Base-by-base conservation (phyloP, 1,284 basidiomycete species). In the Apiotrichum domesticum region DNA sequence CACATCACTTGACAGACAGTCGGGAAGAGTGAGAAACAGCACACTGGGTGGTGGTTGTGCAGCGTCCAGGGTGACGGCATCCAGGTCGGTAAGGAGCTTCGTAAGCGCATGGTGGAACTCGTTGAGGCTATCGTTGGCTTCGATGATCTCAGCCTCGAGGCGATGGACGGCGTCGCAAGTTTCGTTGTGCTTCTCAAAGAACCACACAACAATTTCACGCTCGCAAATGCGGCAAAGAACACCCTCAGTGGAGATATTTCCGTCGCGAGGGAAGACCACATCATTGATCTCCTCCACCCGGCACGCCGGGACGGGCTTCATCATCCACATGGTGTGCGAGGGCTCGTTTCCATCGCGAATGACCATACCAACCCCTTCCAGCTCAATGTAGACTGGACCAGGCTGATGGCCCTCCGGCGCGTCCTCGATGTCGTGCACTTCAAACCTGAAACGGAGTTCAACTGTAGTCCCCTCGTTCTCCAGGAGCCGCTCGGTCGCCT, bases 131-230 rank as follows among this genome's bases (percentile, higher is more conserved):
- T 99, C 96, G 78, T 98, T 96, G 79, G 87, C 90, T 69, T 93
- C 89, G 35, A 83, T 80, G 61, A 98, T 93, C 77, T 97, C 93
- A 43, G 95, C 92, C 77, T 98, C 96, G 62, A 98, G 81, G 46
- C 92, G 86, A 76, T 99, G 96, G 1, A 92, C 87, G 77, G 98
- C 96, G 67, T 87, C 91, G 74, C 96, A 99, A 9, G 95, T 98
- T 78, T 98, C 96, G 80, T 94, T 98, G 80, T 99, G 96, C 79
- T 98, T 98, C 78, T 98, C 96, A 72, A 99, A 99, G 80, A 95
- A 99, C 94, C 96, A 98, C 57, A 95, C 88, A 2, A 96, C 94
- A 54, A 98, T 88, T 67, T 90, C 87, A 68, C 89, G 86, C 77
- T 99, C 96, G 80, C 96, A 99, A 64, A 99, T 99, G 48, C 96